phyloP scores from a whole-genome alignment of 768 basidiomycete species.

The Kwoniella botswanensis region DNA sequence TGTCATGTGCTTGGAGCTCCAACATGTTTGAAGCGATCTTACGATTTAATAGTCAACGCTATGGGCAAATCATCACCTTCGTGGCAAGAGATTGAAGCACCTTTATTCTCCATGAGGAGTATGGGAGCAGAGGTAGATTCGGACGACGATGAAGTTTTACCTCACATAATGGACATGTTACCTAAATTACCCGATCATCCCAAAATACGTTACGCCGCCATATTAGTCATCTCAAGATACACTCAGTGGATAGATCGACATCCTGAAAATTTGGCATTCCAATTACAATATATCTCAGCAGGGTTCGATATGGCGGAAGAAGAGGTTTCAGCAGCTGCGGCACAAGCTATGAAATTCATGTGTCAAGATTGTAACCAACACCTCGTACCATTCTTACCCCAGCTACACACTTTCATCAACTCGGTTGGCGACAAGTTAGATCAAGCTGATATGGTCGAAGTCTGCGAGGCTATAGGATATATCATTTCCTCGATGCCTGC shows the following conservation, averaged over 20 bases:
- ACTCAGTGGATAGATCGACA: constrained; percentile 95
- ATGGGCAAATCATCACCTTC: constrained; percentile 68
- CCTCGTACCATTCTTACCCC: constrained; percentile 86
- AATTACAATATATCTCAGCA: constrained; percentile 86
- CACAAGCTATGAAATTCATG: constrained; percentile 93
- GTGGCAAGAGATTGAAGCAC: constrained; percentile 98
- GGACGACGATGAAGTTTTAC: constrained; percentile 80
- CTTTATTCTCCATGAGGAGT: constrained; percentile 93
- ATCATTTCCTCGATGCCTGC: constrained; percentile 95
- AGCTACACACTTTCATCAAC: constrained; percentile 83
- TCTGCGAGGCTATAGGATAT: constrained; percentile 93
- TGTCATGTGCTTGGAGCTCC: constrained; percentile 90
- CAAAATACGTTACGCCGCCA: constrained; percentile 89
- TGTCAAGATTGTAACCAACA: constrained; percentile 98
- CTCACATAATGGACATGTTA: constrained; percentile 93
- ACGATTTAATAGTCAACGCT: constrained; percentile 76
- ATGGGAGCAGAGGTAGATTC: constrained; percentile 95
- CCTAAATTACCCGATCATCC: constrained; percentile 88
- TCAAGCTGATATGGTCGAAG: constrained; percentile 86
- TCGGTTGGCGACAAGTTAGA: constrained; percentile 76
- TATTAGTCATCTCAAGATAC: constrained; percentile 92
- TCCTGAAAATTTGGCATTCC: constrained; percentile 80
- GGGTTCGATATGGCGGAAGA: constrained; percentile 76
- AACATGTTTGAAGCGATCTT: constrained; percentile 77
- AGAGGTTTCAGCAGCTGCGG: constrained; percentile 90